Conservation (phyloP, 2,329 filamentous ascomycete species). For the Aspergillus udagawae region DNA sequence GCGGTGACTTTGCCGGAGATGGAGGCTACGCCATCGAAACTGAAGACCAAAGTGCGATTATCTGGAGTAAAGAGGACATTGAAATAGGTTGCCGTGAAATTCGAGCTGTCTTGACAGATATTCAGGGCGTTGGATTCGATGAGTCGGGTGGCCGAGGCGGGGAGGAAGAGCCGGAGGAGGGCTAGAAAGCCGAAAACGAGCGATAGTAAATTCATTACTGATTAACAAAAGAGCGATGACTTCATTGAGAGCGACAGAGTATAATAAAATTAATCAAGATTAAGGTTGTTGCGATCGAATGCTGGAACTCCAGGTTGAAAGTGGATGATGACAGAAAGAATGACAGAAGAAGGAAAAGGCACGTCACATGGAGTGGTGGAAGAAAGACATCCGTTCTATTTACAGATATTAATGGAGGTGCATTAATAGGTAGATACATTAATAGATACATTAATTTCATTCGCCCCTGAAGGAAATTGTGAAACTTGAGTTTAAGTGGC, state of each 20-base stretch:
- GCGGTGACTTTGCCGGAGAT: conserved; percentile 79
- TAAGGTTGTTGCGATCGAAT: neutral
- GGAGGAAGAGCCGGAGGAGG: conserved; percentile 56
- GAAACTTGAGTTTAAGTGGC: neutral
- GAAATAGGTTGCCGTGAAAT: conserved; percentile 84
- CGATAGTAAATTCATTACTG: conserved; percentile 31
- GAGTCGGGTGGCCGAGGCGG: conserved; percentile 25
- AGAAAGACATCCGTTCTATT: no score
- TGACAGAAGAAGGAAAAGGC: neutral
- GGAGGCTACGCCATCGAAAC: conserved; percentile 77
- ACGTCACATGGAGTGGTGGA: neutral
- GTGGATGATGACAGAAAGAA: neutral
- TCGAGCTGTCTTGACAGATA: conserved; percentile 77
- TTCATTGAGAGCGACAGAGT: neutral
- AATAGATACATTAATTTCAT: no score
- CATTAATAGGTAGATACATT: no score
- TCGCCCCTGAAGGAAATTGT: neutral
- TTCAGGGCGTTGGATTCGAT: conserved; percentile 51
- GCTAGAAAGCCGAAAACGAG: conserved; percentile 70
- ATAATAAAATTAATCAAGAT: neutral
- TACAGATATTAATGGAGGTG: no score
- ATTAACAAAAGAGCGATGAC: neutral
- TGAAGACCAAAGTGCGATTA: conserved; percentile 68
- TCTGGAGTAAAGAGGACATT: conserved; percentile 63
- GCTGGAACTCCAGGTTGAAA: neutral